Base-by-base conservation (phyloP, 2,329 filamentous ascomycete species). In the Coniochaeta pulveracea region DNA sequence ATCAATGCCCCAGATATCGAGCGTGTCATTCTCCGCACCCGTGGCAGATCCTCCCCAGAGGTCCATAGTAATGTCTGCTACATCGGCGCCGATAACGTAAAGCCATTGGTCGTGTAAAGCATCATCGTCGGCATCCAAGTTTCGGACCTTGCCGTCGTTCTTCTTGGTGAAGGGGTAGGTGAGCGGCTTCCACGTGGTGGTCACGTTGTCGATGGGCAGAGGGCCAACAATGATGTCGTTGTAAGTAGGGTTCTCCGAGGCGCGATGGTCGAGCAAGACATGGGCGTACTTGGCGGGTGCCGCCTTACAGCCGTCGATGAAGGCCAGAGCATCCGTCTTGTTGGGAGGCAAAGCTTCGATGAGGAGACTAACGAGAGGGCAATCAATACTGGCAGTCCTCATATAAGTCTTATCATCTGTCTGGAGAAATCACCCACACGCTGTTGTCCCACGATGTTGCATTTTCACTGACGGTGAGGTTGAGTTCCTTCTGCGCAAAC, bases 171-270 rank as follows among this genome's bases (percentile, higher is more conserved):
- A 63, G 2, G 54, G 50, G 34, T 59, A 68, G 15, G 54, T 51
- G 4, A 66, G 50, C 5, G 59, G 60, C 31, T 54, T 37, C 34
- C 57, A 55, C 2, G 43, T 44, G 0, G 54, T 55, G 0, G 58
- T 60, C 1, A 48, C 47, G 24, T 61, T 52, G 16, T 51, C 48
- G 25, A 66, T 47, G 4, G 65, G 65, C 16, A 72, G 43, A 11
- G 67, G 67, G 0, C 67, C 66, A 11, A 70, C 59, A 28, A 63
- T 46, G 39, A 67, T 61, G 36, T 71, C 58, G 17, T 56, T 49
- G 14, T 56, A 58, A 23, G 54, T 50, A 0, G 62, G 48, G 7
- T 56, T 40, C 19, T 54, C 51, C 6, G 55, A 51, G 3, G 61
- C 49, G 6, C 55, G 50, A 43, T 59, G 50, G 36, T 58, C 50